Base-by-base conservation (phyloP, 2,329 filamentous ascomycete species). In the Colletotrichum tropicale region DNA sequence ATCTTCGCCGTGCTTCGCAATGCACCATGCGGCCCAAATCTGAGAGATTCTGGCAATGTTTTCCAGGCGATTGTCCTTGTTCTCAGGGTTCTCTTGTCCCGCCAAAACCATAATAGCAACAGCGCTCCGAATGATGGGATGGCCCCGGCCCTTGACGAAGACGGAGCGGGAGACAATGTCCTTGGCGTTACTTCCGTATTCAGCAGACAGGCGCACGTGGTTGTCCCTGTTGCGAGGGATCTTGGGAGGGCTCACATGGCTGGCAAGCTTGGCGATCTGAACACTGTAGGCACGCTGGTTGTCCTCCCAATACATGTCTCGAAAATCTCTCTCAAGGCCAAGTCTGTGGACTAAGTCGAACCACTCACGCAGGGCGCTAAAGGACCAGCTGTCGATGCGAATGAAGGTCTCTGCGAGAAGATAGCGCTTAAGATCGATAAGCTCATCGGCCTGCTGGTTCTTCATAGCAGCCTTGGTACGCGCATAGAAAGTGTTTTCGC, bases 91-190 rank as follows among this genome's bases (percentile, higher is more conserved):
- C 5, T 48, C 48, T 18, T 68, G 26, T 21, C 65, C 43, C 2
- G 73, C 73, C 30, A 64, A 10, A 12, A 60, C 58, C 73, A 75
- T 75, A 32, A 73, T 73, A 48, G 73, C 73, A n/a, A 73, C 73
- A 3, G 73, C 73, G 24, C 73, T 75, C 2, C 65, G 70, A 8
- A 73, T 69, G 43, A 75, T 60, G 26, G 73, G 70, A 24, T 75
- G 73, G 21, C 60, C 70, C 2, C 48, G 32, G 6, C 58, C 43
- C 15, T 30, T 38, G 43, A 75, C 70, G 28, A 34, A 69, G 16
- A 75, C 70, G 5, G 73, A 75, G 18, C 70, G 73, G 12, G 70
- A 28, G 26, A 75, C 36, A 12, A 75, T 65, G n/a, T 68, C 70
- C 28, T 32, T 68, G 13, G 70, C 73, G 30, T 13, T 21, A 12